Conservation (phyloP, 148 eudicot genomes). For the Fagopyrum esculentum region DNA sequence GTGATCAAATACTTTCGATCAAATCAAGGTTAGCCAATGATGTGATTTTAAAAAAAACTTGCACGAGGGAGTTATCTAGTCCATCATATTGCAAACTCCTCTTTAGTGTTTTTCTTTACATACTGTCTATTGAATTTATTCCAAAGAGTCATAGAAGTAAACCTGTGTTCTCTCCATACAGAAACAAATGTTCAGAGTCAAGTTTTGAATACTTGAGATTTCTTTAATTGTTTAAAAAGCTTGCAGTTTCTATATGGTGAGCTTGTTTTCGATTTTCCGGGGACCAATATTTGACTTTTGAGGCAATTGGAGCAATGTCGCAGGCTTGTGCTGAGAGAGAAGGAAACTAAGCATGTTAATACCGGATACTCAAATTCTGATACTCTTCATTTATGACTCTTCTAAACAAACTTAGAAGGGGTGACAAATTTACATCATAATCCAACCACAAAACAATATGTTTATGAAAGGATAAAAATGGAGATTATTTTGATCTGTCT, state of each 20-base stretch:
- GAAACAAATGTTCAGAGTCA: not conserved
- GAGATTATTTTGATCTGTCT: slow-evolving; percentile 18
- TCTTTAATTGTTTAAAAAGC: not conserved
- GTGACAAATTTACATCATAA: not conserved
- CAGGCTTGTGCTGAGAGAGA: no score
- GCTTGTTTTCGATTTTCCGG: no score
- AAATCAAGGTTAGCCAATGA: not conserved
- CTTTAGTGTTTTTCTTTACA: not conserved
- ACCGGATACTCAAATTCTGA: not conserved
- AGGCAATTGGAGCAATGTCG: no score
- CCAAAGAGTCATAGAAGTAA: not conserved
- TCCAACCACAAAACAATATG: not conserved
- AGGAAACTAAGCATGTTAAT: no score
- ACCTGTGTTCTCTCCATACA: not conserved
- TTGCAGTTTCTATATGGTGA: no score
- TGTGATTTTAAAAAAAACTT: not conserved
- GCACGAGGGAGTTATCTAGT: not conserved
- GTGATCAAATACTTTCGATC: not conserved
- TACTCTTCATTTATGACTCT: not conserved
- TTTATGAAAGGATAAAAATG: not conserved
- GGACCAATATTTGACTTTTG: no score
- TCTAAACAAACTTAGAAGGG: not conserved
- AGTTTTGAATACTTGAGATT: not conserved
- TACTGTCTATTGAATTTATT: not conserved
- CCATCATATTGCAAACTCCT: not conserved